Evolutionary conservation across 352 stramenopile species (phyloP).

Genomic region (Globisporangium cederbergense): DNA sequence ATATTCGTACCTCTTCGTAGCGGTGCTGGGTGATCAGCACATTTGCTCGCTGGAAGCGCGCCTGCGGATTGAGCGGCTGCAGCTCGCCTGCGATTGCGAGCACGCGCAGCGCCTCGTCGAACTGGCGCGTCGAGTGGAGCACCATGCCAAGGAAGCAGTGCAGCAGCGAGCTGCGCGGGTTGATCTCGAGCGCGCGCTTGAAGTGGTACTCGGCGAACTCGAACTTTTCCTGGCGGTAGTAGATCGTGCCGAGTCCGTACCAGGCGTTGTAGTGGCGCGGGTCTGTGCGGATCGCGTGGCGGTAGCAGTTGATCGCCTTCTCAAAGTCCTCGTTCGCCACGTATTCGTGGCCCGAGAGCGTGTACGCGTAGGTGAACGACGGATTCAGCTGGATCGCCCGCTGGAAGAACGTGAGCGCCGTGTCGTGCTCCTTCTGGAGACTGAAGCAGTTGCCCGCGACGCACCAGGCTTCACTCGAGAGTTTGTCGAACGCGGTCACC

Average conservation of each 20-base stretch:
- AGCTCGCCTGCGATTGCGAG: constrained; percentile 86
- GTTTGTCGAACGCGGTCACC: constrained; percentile 91
- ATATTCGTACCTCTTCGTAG: constrained; percentile 67
- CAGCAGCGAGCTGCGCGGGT: constrained; percentile 92
- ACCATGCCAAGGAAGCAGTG: constrained; percentile 96
- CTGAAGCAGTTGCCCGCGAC: constrained; percentile 98
- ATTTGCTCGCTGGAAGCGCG: constrained; percentile 92
- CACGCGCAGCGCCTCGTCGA: constrained; percentile 89
- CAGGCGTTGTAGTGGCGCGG: constrained; percentile 92
- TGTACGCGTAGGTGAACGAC: constrained; percentile 97
- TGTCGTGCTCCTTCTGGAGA: constrained; percentile 97
- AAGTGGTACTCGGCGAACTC: constrained; percentile 98
- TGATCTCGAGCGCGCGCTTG: constrained; percentile 90
- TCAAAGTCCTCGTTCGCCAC: constrained; percentile 98
- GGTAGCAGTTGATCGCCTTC: constrained; percentile 95
- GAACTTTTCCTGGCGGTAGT: constrained; percentile 97
- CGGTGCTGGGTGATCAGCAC: constrained; percentile 92
- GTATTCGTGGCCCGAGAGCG: constrained; percentile 96
- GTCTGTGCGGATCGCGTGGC: constrained; percentile 92
- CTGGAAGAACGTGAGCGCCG: constrained; percentile 95
- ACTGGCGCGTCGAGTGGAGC: constrained; percentile 88
- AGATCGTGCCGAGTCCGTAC: constrained; percentile 93
- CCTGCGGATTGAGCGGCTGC: constrained; percentile 92
- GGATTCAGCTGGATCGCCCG: constrained; percentile 94
- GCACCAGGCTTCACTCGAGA: constrained; percentile 94